Conservation (phyloP, 2,329 filamentous ascomycete genomes). For the Colletotrichum sp. region DNA sequence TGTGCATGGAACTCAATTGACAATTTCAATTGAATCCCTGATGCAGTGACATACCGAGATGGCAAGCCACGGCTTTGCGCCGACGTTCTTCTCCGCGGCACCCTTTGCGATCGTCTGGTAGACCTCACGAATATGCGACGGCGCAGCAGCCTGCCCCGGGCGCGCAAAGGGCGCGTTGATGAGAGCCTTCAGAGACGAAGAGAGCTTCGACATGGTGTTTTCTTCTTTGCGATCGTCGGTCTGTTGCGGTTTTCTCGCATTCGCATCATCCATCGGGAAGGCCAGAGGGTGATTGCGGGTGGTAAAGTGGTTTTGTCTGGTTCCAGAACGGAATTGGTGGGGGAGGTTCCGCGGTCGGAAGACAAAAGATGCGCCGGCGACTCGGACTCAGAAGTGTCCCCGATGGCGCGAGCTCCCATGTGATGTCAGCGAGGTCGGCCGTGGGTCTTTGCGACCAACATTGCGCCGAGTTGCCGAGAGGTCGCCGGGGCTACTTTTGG, state of each 20-base stretch:
- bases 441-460: not conserved
- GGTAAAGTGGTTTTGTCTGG: constrained; percentile 12
- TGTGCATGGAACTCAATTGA: not conserved
- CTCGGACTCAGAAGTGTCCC: not conserved
- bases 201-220: constrained; percentile 73
- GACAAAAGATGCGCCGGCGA: constrained; percentile 3
- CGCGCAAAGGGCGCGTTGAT: constrained; percentile 73
- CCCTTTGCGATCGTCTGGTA: constrained; percentile 69
- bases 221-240: not conserved
- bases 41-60: constrained; percentile 56
- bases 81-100: constrained; percentile 66
- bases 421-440: constrained; percentile 12
- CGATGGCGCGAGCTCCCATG: not conserved
- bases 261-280: constrained; percentile 11
- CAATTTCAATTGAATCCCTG: not conserved
- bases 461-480: constrained; percentile 10
- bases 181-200: constrained; percentile 72
- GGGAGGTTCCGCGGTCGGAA: constrained; percentile 10
- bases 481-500: constrained; percentile 12
- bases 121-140: constrained; percentile 65
- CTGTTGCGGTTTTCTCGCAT: not conserved
- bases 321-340: not conserved
- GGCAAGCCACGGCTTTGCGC: constrained; percentile 68
- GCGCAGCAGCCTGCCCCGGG: constrained; percentile 69
- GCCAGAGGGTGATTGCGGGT: not conserved